Evolutionary conservation across 2,329 filamentous ascomycete genomes (phyloP), one percentile per base, ranked within the genome.

Genomic region (Colletotrichum phormii): DNA sequence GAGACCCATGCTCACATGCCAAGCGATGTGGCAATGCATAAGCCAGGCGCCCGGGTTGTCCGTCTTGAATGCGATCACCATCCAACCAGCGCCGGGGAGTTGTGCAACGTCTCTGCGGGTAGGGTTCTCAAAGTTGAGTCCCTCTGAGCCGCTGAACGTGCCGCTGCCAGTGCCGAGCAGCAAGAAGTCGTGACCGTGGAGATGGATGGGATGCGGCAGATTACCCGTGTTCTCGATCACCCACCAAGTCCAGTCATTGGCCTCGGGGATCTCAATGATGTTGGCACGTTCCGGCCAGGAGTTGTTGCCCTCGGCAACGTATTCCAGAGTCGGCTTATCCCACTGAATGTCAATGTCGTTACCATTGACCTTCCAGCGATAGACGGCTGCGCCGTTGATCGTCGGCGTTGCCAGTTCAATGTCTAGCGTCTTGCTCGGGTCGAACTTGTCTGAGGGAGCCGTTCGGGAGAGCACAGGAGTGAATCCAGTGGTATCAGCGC

Each of bases 1-100:
- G 15, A 89, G 82, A 37, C 86, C 87, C 70, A 84, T 82, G 67
- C 78, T 80, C 29, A 86, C 81, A 76, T 89, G 87, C 86, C 83
- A 87, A 18, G 84, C 84, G 69, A 87, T 86, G 76, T 87, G 84
- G 78, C 84, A 86, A 76, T 86, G 85, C 78, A 86, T 79, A 37
- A 86, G 75, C 84, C 85, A 86, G 35, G 81, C 77, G 59, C 87
- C 87, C 0, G 87, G 87, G 75, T 89, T 89, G 76, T 89, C 84
- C 0, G 85, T 81, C 57, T 79, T 76, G 78, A 87, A 89, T 0
- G 84, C 86, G 49, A 89, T 78, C 5, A 85, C 83, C 7, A 88
- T 73, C 78, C 85, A 86, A 0, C 86, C 87, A 11, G 74, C 76
- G 1, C 77, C 78, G 0, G 85, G 83, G 5, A 88, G 77, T 72